Base-by-base conservation (phyloP, 192 early-diverging fungal genomes). In the Rhizophagus sp. region DNA sequence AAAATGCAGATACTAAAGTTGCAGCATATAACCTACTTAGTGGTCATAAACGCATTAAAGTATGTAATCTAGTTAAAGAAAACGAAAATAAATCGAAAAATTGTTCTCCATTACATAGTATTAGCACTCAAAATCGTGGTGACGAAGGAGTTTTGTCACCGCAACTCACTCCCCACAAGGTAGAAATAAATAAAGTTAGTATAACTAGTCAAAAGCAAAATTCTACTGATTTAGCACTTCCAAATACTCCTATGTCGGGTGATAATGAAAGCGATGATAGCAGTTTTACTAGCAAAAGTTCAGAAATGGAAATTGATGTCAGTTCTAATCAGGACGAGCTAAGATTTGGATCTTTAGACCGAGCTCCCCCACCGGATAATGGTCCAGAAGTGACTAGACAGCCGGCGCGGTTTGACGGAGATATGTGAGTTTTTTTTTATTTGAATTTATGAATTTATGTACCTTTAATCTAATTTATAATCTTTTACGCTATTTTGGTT, bases 371-470 rank as follows among this genome's bases (percentile, higher is more conserved):
- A 44, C 17, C 74, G 0, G 74, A 76, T 64, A 61, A 62, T 33
- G 77, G 67, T 9, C 77, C 77, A 9, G 77, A 79, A 24, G 77
- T 64, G 2, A 47, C 77, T 9, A 66, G 50, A 57, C 77, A 79
- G 17, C 77, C 77, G 2, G 49, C 77, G 7, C 22, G 77, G 1
- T 79, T 79, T 49, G 77, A 79, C 4, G 67, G 77, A 34, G 77
- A 79, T 3, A 79, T 79, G 77, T 79, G 39, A 57, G 77, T 79
- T 65, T 24, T 79, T n/a, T 47, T 24, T 76, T 39, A 4, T 22
- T 44, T 9, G 8, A 5, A 39, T 44, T n/a, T 24, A 62, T 25
- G 1, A 36, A 36, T 36, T 30, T 36, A 36, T 36, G 34, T 36
- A 11, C n/a, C 2, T 19, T 27, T n/a, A 65, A 34, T n/a, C 44